Base-by-base conservation (phyloP, 2,329 filamentous ascomycete genomes). In the Aspergillus sp. region DNA sequence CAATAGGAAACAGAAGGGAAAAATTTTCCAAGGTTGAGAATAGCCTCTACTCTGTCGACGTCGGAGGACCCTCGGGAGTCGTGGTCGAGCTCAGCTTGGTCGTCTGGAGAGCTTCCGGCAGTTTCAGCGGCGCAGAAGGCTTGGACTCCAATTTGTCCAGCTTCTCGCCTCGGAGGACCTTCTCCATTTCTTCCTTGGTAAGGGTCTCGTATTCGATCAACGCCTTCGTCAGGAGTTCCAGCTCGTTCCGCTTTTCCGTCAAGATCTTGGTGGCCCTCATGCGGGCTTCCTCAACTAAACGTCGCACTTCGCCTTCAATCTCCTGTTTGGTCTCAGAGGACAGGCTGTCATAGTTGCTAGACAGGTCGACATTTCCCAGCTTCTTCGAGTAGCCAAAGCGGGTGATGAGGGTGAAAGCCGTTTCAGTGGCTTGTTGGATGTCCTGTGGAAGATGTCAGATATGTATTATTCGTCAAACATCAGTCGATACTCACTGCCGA, bases 161-260 rank as follows among this genome's bases (percentile, higher is more conserved):
- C 66, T 88, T 87, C 74, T 96, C 90, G 33, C 94, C 94, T 48
- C 83, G 84, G 58, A 99, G 86, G 5, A 97, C 89, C 76, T 88
- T 90, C 71, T 92, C 85, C 57, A 97, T 95, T 72, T 99, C 94
- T 3, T 88, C 85, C 71, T 87, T 89, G 70, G 88, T 88, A 47
- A 99, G 76, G 0, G 91, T 96, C 78, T 99, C 94, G 71, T 96
- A 97, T 72, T 96, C 87, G 32, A 99, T 85, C 9, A 99, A 80
- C 5, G 92, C 94, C 65, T 92, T 86, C 24, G 94, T 93, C 9
- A 99, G 78, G 10, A 90, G 78, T 63, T 99, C 93, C 7, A 99
- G 81, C 71, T 96, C 93, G 53, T 88, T 86, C 51, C 91, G 84
- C 69, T 88, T 90, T 33, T 84, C 82, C 1, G 81, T 83, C 44